Conservation (phyloP, 805 yeast genomes). For the Citeromyces nyonsensis region DNA sequence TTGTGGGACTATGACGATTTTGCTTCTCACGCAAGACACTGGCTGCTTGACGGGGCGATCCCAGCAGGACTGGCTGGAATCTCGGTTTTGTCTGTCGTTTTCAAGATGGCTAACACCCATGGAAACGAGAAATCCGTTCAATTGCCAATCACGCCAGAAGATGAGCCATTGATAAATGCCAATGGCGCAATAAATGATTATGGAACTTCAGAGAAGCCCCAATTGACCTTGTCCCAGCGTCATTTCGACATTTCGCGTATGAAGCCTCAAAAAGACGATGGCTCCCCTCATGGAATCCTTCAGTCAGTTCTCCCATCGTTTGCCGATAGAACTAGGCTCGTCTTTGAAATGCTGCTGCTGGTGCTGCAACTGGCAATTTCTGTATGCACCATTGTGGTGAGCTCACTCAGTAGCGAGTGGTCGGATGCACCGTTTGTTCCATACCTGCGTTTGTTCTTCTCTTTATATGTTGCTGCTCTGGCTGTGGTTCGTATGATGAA, state of each 20-base stretch:
- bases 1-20: too few relatives aligned
- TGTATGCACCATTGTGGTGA: constrained; percentile 15
- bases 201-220: constrained; percentile 1
- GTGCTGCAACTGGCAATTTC: constrained; percentile 19
- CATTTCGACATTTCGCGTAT: constrained; percentile 54
- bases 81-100: too few relatives aligned
- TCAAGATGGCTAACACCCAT: too few relatives aligned
- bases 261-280: constrained; percentile 38
- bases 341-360: constrained; percentile 25
- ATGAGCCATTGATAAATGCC: not conserved
- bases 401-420: constrained; percentile 19
- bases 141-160: too few relatives aligned
- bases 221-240: constrained; percentile 24
- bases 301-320: constrained; percentile 28
- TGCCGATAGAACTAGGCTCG: constrained; percentile 38
- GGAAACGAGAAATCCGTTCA: too few relatives aligned
- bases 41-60: too few relatives aligned
- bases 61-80: too few relatives aligned
- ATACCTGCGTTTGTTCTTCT: constrained; percentile 17
- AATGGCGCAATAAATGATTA: not conserved
- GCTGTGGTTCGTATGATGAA: constrained; percentile 22
- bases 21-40: too few relatives aligned
- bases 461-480: constrained; percentile 26
- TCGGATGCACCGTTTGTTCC: constrained; percentile 10
- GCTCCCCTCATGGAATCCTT: constrained; percentile 42